phyloP scores from a whole-genome alignment of 192 early-diverging fungal genomes.

The Endogone sp. region DNA sequence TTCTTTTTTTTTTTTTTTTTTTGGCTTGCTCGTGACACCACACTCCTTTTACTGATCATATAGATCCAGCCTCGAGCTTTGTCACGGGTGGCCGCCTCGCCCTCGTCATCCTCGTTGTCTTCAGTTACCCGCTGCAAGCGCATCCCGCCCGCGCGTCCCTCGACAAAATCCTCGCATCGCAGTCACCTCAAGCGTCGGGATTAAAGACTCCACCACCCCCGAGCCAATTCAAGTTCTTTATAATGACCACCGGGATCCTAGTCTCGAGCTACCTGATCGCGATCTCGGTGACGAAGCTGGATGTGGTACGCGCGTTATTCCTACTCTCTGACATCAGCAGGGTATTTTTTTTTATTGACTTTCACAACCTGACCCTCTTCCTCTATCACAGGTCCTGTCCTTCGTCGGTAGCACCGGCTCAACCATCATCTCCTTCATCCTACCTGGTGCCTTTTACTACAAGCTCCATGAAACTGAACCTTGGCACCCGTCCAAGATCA shows the following conservation, averaged over 20 bases:
- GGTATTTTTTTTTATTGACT: background rate
- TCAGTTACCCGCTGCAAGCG: slow-evolving; percentile 91
- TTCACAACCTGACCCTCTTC: slow-evolving; percentile 9
- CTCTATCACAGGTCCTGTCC: slow-evolving; percentile 59
- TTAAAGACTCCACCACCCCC: slow-evolving; percentile 22
- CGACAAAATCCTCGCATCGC: slow-evolving; percentile 73
- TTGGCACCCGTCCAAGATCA: slow-evolving; percentile 63
- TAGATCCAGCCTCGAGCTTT: slow-evolving; percentile 61
- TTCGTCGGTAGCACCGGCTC: slow-evolving; percentile 97
- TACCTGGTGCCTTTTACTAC: slow-evolving; percentile 92
- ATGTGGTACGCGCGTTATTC: slow-evolving; percentile 46
- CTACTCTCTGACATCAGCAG: background rate
- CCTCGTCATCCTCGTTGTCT: slow-evolving; percentile 83
- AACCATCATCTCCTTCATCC: slow-evolving; percentile 93
- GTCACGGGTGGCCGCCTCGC: slow-evolving; percentile 85
- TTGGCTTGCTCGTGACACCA: too few relatives aligned
- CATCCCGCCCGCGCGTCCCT: slow-evolving; percentile 87
- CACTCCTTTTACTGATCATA: background rate
- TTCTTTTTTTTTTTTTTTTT: slow-evolving; percentile 2
- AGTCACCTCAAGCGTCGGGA: slow-evolving; percentile 13
- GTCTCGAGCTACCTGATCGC: slow-evolving; percentile 68
- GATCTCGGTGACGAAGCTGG: slow-evolving; percentile 73
- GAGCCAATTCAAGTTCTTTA: slow-evolving; percentile 49
- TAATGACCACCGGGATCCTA: slow-evolving; percentile 69
- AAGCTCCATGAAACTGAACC: slow-evolving; percentile 63